Percentiles rank a stretch among this genome's conserved stretches.
These are phyloP conservation scores for Phytophthora cryptogea DNA, from an alignment of 352 stramenopile genomes.

Conservation along the genomic window DNA sequence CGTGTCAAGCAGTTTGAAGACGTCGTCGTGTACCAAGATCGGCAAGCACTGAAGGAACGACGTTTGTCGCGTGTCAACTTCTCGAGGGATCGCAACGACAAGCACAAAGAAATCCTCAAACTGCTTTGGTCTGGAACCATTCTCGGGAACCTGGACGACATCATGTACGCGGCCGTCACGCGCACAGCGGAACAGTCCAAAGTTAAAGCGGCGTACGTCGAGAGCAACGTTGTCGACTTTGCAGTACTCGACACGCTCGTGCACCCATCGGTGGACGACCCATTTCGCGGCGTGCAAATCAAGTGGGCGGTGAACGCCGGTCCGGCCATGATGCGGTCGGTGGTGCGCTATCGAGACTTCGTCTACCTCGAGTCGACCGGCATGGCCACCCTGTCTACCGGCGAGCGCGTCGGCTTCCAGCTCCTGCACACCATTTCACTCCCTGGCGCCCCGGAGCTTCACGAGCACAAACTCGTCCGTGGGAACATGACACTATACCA, in stretches of 20 bases:
- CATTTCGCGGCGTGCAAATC: slow-evolving; percentile 49
- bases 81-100: slow-evolving; percentile 8
- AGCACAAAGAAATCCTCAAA: slow-evolving; percentile 27
- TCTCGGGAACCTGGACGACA: slow-evolving; percentile 41
- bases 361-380: slow-evolving; percentile 61
- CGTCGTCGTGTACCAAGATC: slow-evolving; percentile 44
- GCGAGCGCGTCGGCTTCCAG: slow-evolving; percentile 50
- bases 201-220: slow-evolving; percentile 39
- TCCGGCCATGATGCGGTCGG: slow-evolving; percentile 41
- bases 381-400: slow-evolving; percentile 38
- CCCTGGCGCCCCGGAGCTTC: slow-evolving; percentile 32
- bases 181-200: slow-evolving; percentile 31
- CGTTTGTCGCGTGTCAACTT: slow-evolving; percentile 27
- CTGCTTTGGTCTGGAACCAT: slow-evolving; percentile 49
- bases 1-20: slow-evolving; percentile 42
- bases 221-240: slow-evolving; percentile 50
- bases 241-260: slow-evolving; percentile 46
- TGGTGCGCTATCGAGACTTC: slow-evolving; percentile 61
- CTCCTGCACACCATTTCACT: slow-evolving; percentile 40
- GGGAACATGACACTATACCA: slow-evolving; percentile 56
- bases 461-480: slow-evolving; percentile 48
- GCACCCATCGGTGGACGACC: slow-evolving; percentile 38
- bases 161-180: slow-evolving; percentile 44
- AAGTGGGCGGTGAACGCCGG: slow-evolving; percentile 64
- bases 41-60: slow-evolving; percentile 25